Conservation (phyloP, 2,329 filamentous ascomycete genomes). For the Cryphonectria japonica region DNA sequence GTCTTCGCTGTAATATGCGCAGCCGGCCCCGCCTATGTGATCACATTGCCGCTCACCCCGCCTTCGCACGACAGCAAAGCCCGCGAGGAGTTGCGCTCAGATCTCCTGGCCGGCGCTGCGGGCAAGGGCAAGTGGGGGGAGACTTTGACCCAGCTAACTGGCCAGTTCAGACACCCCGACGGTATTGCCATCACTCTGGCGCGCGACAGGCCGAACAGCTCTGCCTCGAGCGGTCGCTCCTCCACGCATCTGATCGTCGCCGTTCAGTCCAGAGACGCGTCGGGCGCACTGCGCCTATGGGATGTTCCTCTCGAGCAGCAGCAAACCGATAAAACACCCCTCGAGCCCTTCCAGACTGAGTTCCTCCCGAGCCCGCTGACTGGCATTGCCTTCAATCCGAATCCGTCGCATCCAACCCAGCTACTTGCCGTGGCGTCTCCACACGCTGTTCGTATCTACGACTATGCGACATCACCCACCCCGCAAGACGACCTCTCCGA, state of each 20-base stretch:
- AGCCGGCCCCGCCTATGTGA: slow-evolving; percentile 58
- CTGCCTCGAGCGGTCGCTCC: slow-evolving; percentile 33
- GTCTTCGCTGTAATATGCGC: slow-evolving; percentile 65
- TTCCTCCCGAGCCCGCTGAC: slow-evolving; percentile 59
- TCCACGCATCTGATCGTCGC: slow-evolving; percentile 58
- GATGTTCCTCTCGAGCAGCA: slow-evolving; percentile 54
- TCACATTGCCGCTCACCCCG: slow-evolving; percentile 64
- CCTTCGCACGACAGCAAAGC: slow-evolving; percentile 64
- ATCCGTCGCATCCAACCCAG: slow-evolving; percentile 53
- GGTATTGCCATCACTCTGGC: slow-evolving; percentile 60
- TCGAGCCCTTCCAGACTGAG: slow-evolving; percentile 63
- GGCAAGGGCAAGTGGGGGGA: slow-evolving; percentile 69
- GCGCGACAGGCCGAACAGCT: slow-evolving; percentile 39
- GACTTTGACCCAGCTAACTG: slow-evolving; percentile 56
- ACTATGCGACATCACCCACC: slow-evolving; percentile 59
- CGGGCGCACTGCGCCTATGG: slow-evolving; percentile 62
- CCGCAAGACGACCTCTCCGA: slow-evolving; percentile 54
- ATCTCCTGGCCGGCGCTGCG: slow-evolving; percentile 56
- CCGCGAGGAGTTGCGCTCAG: slow-evolving; percentile 55
- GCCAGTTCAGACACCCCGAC: slow-evolving; percentile 57
- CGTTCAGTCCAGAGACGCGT: slow-evolving; percentile 62
- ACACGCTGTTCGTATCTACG: slow-evolving; percentile 64
- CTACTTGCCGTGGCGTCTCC: slow-evolving; percentile 59
- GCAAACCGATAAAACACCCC: slow-evolving; percentile 38
- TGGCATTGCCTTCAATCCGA: slow-evolving; percentile 64